Evolutionary conservation across 306 rosid species (phyloP), one percentile per base, ranked within the genome.

Genomic region (Phaseolus lunatus): DNA sequence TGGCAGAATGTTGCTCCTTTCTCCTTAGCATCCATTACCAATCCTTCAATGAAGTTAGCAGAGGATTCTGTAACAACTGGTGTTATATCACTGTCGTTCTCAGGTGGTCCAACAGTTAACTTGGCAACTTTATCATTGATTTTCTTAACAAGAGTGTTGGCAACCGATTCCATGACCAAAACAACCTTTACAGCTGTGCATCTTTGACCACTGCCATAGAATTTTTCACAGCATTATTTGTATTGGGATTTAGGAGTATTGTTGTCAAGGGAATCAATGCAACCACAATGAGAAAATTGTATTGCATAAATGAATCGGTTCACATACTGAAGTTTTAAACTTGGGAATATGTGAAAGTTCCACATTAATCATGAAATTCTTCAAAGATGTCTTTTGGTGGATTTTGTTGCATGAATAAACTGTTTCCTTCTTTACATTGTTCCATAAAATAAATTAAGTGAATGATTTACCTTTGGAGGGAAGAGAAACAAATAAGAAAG

Each of bases 1-100:
- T 91, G 98, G 86, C 92, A 91, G 79, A 93, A 86, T 85, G 92
- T 93, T 56, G 97, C 98, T 70, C 88, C 92, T 78, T 93, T 93
- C 72, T 88, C 56, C 59, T 87, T 87, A 31, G 97, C 96, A 82
- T 93, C 97, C 84, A 43, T 78, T 4, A 91, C 91, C 77, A 93
- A 80, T 31, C 90, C 98, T 88, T 91, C 98, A 66, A 93, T 90
- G 43, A 75, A 93, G 67, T 93, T 90, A 3, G 98, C 88, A 15
- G 96, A 89, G 15, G 98, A 93, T 67, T 89, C 93, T 1, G 97
- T 80, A 27, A 93, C 90, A 16, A 93, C 93, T 3, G 98, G 94
- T 69, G 94, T 93, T 77, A 93, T 87, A 64, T 90, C 96, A 9
- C 86, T 77, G 87, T 93, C 81, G 2, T 82, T 80, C 87, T 93